These are phyloP conservation scores for Salix brachista DNA, from an alignment of 345 rosid genomes.

Conservation along the genomic window DNA sequence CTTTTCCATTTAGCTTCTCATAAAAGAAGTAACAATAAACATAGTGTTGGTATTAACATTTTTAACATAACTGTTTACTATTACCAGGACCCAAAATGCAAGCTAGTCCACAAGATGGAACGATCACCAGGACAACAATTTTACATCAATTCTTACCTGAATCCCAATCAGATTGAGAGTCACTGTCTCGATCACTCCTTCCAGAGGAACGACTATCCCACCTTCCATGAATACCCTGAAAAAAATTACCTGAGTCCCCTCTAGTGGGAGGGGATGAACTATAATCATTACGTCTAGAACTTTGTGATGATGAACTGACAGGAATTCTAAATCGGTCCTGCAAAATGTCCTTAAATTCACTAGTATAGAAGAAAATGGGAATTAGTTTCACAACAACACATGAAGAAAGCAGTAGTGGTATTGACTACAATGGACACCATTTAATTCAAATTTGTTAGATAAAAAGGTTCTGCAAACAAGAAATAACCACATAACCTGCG, in stretches of 20 bases:
- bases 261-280: conserved; percentile 85
- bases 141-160: conserved; percentile 45
- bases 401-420: conserved; percentile 7
- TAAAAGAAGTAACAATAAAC: background rate
- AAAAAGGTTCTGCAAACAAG: background rate
- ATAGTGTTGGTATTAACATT: background rate
- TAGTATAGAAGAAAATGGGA: conserved; percentile 22
- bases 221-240: conserved; percentile 61
- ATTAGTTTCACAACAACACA: conserved; percentile 1
- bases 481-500: background rate
- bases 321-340: conserved; percentile 56
- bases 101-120: background rate
- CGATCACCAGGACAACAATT: background rate
- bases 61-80: background rate
- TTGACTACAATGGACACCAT: background rate
- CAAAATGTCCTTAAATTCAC: conserved; percentile 61
- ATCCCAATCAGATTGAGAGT: conserved; percentile 68
- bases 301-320: conserved; percentile 50
- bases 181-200: conserved; percentile 70
- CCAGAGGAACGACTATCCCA: conserved; percentile 87
- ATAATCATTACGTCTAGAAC: conserved; percentile 66
- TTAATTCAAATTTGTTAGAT: background rate
- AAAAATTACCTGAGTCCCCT: conserved; percentile 58
- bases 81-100: background rate
- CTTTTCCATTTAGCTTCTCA: background rate